These are phyloP conservation scores for Colletotrichum liaoningense DNA, from an alignment of 2,329 filamentous ascomycete genomes.

Conservation along the genomic window DNA sequence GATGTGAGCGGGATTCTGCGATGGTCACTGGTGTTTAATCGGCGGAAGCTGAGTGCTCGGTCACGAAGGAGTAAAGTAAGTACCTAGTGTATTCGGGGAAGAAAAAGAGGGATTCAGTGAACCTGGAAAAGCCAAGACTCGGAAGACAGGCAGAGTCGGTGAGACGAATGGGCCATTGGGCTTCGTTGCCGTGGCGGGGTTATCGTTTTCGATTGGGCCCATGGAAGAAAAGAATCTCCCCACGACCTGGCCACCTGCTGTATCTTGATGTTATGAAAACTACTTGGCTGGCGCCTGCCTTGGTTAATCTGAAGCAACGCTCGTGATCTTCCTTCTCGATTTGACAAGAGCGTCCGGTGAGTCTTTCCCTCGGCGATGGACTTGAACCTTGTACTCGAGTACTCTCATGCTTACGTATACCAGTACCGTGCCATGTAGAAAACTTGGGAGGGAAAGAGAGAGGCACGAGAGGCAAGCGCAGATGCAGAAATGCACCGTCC, in stretches of 20 bases:
- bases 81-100: not conserved
- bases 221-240: conserved; percentile 19
- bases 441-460: not conserved
- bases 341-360: not conserved
- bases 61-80: no score
- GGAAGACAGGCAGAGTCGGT: not conserved
- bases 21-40: not conserved
- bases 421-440: not conserved
- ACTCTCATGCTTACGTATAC: not conserved
- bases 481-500: not conserved
- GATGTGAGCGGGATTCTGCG: not conserved
- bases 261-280: not conserved
- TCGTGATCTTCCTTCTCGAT: no score
- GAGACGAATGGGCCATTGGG: conserved; percentile 13
- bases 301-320: not conserved
- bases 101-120: not conserved
- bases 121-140: conserved; percentile 6
- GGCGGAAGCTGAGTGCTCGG: not conserved
- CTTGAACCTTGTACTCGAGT: not conserved
- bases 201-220: conserved; percentile 11
- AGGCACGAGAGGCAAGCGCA: not conserved
- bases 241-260: conserved; percentile 18
- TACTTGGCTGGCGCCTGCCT: not conserved
- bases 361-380: not conserved
- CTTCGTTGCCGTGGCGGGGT: conserved; percentile 7